phyloP scores from a whole-genome alignment of 129 eudicot genomes.

The Flaveria trinervia region DNA sequence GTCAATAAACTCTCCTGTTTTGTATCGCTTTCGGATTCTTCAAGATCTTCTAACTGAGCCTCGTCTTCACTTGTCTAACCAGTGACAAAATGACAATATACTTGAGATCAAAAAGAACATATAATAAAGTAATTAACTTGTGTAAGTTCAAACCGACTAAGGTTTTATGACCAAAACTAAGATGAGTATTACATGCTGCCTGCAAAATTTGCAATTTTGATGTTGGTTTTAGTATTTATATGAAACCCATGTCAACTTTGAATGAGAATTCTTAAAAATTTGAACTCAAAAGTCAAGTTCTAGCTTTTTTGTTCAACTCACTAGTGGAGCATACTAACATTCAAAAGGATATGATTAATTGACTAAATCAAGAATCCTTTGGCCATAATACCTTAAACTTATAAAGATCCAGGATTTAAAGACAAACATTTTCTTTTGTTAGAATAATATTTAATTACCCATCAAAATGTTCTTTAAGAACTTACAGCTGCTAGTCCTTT shows the following conservation, averaged over 20 bases:
- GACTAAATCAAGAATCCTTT: not conserved
- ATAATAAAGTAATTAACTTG: not conserved
- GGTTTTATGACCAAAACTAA: not conserved
- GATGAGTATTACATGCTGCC: not conserved
- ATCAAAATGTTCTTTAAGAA: not conserved
- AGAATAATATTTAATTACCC: not conserved
- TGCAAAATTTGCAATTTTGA: not conserved
- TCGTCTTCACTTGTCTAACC: constrained; percentile 54
- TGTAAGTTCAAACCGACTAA: not conserved
- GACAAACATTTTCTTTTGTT: not conserved
- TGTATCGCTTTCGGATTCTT: constrained; percentile 36
- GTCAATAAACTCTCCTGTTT: constrained; percentile 25
- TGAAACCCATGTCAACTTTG: not conserved
- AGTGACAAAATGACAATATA: not conserved
- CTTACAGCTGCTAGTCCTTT: no score
- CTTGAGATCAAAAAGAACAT: not conserved
- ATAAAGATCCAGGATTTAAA: not conserved
- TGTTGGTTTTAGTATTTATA: not conserved
- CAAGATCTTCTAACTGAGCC: constrained; percentile 22
- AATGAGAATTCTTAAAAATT: not conserved
- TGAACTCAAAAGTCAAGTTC: not conserved
- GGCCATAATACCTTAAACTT: not conserved
- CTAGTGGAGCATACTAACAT: not conserved
- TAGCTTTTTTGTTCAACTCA: not conserved
- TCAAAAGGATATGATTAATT: not conserved